Conservation (phyloP, 1,284 basidiomycete species). For the Melampsora americana region DNA sequence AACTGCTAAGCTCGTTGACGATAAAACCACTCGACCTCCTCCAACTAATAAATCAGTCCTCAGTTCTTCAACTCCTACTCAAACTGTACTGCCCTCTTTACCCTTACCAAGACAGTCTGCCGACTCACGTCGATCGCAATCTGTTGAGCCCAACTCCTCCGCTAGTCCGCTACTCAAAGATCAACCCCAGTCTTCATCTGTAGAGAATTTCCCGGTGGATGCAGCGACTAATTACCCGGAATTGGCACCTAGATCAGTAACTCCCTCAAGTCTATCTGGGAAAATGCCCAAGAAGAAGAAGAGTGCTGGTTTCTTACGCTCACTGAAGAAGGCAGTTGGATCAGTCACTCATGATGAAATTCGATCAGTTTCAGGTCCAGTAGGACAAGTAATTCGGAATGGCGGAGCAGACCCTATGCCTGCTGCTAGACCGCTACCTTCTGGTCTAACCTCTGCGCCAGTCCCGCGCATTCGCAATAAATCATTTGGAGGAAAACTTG, state of each 20-base stretch:
- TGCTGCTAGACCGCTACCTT: not conserved
- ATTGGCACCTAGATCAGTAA: not conserved
- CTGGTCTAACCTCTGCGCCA: not conserved
- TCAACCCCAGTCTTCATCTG: not conserved
- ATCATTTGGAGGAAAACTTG: not conserved
- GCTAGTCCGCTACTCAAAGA: not conserved
- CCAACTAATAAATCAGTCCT: not conserved
- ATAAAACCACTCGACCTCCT: not conserved
- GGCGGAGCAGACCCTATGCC: conserved; percentile 12
- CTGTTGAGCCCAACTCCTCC: not conserved
- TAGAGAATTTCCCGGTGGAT: not conserved
- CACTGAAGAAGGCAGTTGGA: conserved; percentile 8
- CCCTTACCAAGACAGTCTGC: not conserved
- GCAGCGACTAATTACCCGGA: not conserved
- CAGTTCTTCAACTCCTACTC: no score
- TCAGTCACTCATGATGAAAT: not conserved
- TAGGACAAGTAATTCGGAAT: conserved; percentile 1
- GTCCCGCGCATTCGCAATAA: not conserved
- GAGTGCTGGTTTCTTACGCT: not conserved
- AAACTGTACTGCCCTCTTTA: not conserved
- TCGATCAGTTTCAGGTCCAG: not conserved
- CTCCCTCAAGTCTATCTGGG: not conserved
- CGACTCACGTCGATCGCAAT: not conserved
- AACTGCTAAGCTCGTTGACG: not conserved
- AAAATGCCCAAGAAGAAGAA: conserved; percentile 5